Conservation (phyloP, 2,329 filamentous ascomycete species). For the Colletotrichum brevisporum region DNA sequence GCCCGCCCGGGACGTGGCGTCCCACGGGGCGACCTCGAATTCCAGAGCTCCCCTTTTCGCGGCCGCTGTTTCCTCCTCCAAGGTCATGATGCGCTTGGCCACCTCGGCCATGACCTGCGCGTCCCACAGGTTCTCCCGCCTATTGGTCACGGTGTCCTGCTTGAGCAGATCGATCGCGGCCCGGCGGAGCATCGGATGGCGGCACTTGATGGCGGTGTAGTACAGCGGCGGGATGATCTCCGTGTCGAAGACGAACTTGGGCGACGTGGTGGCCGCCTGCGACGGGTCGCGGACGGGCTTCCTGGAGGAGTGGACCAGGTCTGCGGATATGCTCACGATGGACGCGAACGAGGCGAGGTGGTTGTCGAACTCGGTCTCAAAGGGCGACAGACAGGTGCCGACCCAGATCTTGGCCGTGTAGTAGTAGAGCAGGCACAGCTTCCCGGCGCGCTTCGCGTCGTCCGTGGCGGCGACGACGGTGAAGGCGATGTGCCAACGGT, state of each 20-base stretch:
- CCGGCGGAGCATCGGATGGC: constrained; percentile 57
- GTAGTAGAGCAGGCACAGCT: constrained; percentile 55
- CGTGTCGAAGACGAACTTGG: constrained; percentile 58
- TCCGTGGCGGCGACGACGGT: constrained; percentile 47
- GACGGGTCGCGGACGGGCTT: constrained; percentile 33
- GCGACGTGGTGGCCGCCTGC: constrained; percentile 28
- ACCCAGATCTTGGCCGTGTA: constrained; percentile 52
- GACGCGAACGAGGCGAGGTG: constrained; percentile 53
- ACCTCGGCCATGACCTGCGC: constrained; percentile 50
- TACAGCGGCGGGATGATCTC: constrained; percentile 59
- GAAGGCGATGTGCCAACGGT: constrained; percentile 50
- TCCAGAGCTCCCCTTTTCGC: not conserved
- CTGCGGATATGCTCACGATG: constrained; percentile 52
- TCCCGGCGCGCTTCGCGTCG: constrained; percentile 32
- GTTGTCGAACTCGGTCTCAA: constrained; percentile 53
- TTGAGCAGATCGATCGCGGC: constrained; percentile 54
- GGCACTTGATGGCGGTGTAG: constrained; percentile 56
- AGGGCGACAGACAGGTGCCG: constrained; percentile 47
- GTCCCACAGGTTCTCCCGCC: constrained; percentile 58
- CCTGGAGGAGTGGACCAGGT: constrained; percentile 28
- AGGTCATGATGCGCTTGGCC: constrained; percentile 51
- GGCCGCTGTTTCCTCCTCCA: constrained; percentile 49
- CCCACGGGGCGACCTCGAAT: constrained; percentile 5
- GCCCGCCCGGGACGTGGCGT: constrained; percentile 7
- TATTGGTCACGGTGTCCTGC: constrained; percentile 47